Percentiles rank a stretch among this genome's conserved stretches.
Evolutionary conservation across 495 filamentous ascomycete genomes (phyloP).

Genomic region (Talaromyces adpressus): DNA sequence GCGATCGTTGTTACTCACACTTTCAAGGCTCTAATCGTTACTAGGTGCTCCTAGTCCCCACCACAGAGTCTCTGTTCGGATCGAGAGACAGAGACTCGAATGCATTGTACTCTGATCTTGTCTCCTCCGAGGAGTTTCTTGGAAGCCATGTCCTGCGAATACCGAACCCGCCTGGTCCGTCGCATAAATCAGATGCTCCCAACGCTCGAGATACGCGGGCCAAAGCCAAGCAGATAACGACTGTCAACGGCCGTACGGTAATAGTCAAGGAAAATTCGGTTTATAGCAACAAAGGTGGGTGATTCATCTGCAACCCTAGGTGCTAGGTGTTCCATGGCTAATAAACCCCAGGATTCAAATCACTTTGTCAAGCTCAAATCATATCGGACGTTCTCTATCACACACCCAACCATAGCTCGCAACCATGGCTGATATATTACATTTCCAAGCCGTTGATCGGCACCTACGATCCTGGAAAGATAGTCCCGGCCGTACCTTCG

Average conservation of each 20-base stretch:
- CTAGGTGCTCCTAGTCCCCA: conserved; percentile 85
- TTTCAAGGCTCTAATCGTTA: conserved; percentile 4
- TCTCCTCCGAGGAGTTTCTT: conserved; percentile 86
- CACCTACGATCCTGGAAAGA: conserved; percentile 65
- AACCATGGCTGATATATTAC: conserved; percentile 94
- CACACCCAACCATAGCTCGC: conserved; percentile 70
- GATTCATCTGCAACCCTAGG: conserved; percentile 10
- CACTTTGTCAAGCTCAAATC: conserved; percentile 82
- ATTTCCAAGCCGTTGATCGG: conserved; percentile 91
- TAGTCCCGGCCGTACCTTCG: conserved; percentile 52
- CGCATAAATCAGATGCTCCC: conserved; percentile 56
- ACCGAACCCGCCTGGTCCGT: conserved; percentile 46
- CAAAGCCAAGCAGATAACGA: conserved; percentile 89
- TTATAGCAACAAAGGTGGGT: conserved; percentile 89
- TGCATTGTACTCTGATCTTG: conserved; percentile 68
- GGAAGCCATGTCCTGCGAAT: conserved; percentile 94
- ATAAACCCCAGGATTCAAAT: conserved; percentile 69
- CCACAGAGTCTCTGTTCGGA: conserved; percentile 81
- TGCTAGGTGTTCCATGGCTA: conserved; percentile 16
- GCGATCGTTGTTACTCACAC: not conserved
- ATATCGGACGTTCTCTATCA: conserved; percentile 84
- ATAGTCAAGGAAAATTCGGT: conserved; percentile 91
- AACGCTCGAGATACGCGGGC: conserved; percentile 84
- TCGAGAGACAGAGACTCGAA: conserved; percentile 85
- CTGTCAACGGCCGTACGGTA: conserved; percentile 86